Evolutionary conservation across 805 yeast species (phyloP).

Genomic region (Huiozyma sinensis): DNA sequence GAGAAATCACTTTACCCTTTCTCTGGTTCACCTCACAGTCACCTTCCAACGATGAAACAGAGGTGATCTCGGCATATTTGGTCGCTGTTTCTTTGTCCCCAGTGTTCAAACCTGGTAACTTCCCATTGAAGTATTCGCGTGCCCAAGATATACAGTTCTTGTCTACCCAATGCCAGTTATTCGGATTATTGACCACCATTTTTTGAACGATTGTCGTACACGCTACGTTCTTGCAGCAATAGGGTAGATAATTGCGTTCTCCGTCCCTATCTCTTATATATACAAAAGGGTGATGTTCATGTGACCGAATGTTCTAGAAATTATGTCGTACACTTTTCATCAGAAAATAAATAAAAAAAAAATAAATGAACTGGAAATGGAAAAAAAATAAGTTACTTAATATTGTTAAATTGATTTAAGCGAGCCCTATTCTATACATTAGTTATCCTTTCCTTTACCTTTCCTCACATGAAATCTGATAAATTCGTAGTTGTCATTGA

Average conservation of each 20-base stretch:
- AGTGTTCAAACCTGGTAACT: conserved; percentile 40
- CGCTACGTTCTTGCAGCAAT: not conserved
- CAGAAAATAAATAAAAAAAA: not conserved
- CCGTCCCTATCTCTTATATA: not conserved
- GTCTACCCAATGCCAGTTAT: conserved; percentile 99
- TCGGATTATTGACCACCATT: conserved; percentile 95
- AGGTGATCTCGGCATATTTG: conserved; percentile 27
- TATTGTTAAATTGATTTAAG: too few species aligned
- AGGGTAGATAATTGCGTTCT: not conserved
- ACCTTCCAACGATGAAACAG: conserved; percentile 56
- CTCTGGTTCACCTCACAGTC: conserved; percentile 96
- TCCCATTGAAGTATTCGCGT: conserved; percentile 55
- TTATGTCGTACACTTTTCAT: too few species aligned
- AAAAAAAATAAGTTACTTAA: too few species aligned
- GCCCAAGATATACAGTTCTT: conserved; percentile 95
- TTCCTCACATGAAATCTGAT: conserved; percentile 18
- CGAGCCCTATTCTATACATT: too few species aligned
- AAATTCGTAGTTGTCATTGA: conserved; percentile 36
- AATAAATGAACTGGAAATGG: not conserved
- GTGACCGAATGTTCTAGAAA: not conserved
- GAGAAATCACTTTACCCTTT: conserved; percentile 88
- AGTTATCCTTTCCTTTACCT: too few species aligned
- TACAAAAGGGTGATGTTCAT: not conserved
- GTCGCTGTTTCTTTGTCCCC: conserved; percentile 16
- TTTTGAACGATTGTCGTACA: conserved; percentile 3